Conservation (phyloP, 2,329 filamentous ascomycete genomes). For the Waltergamsia citrina region DNA sequence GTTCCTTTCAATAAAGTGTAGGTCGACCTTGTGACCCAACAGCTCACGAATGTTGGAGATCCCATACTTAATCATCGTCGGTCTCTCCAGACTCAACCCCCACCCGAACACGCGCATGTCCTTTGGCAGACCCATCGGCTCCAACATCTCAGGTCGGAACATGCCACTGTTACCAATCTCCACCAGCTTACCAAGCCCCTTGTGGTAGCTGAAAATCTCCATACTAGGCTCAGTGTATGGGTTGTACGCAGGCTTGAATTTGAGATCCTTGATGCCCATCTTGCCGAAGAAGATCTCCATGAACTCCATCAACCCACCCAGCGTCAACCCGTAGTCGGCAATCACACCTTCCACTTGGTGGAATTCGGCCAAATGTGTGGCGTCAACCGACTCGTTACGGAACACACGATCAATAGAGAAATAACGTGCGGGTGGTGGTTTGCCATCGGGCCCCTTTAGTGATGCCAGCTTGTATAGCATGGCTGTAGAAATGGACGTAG, state of each 20-base stretch:
- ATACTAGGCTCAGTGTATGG: slow-evolving; percentile 92
- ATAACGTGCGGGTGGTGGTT: slow-evolving; percentile 68
- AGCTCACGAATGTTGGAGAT: slow-evolving; percentile 88
- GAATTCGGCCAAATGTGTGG: slow-evolving; percentile 94
- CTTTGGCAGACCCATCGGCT: slow-evolving; percentile 86
- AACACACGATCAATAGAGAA: slow-evolving; percentile 99
- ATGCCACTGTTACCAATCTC: slow-evolving; percentile 98
- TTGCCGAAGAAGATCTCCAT: slow-evolving; percentile 94
- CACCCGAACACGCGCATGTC: slow-evolving; percentile 92
- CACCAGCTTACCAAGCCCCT: slow-evolving; percentile 80
- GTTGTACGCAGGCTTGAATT: slow-evolving; percentile 94
- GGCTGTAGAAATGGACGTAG: slow-evolving; percentile 82
- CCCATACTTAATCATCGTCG: slow-evolving; percentile 94
- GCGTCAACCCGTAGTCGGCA: slow-evolving; percentile 86
- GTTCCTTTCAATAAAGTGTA: slow-evolving; percentile 86
- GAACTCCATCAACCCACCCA: slow-evolving; percentile 86
- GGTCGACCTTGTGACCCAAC: slow-evolving; percentile 89
- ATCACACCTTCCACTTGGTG: slow-evolving; percentile 99
- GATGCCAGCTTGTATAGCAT: slow-evolving; percentile 85
- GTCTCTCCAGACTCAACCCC: slow-evolving; percentile 83
- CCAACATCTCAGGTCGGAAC: slow-evolving; percentile 97
- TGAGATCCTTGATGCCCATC: slow-evolving; percentile 78
- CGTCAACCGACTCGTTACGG: slow-evolving; percentile 94
- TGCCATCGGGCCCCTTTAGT: slow-evolving; percentile 63
- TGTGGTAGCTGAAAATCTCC: slow-evolving; percentile 97